Evolutionary conservation across 2,329 filamentous ascomycete genomes (phyloP).

Genomic region (Aspergillus sp.): DNA sequence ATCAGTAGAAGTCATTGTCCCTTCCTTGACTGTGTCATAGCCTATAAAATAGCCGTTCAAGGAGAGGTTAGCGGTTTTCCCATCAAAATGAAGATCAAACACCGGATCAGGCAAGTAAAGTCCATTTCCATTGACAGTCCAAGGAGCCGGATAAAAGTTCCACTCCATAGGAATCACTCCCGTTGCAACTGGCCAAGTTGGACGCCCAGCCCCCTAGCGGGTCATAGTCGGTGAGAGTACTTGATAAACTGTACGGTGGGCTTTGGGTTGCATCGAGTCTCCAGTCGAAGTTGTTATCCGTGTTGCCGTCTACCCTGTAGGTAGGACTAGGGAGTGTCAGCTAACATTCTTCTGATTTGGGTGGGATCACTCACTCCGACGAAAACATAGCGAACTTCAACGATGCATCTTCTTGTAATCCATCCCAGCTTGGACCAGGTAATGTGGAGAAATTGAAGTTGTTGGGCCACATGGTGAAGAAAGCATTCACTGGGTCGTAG

Average conservation of each 20-base stretch:
- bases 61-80: neutral
- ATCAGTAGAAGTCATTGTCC: neutral
- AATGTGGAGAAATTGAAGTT: neutral
- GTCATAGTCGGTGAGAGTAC: neutral
- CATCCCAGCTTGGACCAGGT: neutral
- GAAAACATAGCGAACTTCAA: neutral
- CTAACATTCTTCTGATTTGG: accelerated
- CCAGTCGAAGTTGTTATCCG: neutral
- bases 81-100: conserved; percentile 11
- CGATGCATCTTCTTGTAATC: too few species aligned
- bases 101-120: neutral
- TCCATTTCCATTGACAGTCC: neutral
- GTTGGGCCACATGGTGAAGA: neutral
- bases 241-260: neutral
- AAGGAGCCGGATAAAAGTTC: neutral
- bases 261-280: neutral
- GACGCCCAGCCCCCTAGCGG: neutral
- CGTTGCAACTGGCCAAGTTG: neutral
- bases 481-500: neutral
- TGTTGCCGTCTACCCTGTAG: neutral
- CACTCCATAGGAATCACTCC: neutral
- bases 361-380: neutral
- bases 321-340: neutral
- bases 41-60: neutral
- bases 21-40: neutral